A percentile compares a stretch with the other conserved stretches of the same genome.
Evolutionary conservation across 2,329 filamentous ascomycete genomes (phyloP).

Genomic region (Teratosphaeria gauchensis): DNA sequence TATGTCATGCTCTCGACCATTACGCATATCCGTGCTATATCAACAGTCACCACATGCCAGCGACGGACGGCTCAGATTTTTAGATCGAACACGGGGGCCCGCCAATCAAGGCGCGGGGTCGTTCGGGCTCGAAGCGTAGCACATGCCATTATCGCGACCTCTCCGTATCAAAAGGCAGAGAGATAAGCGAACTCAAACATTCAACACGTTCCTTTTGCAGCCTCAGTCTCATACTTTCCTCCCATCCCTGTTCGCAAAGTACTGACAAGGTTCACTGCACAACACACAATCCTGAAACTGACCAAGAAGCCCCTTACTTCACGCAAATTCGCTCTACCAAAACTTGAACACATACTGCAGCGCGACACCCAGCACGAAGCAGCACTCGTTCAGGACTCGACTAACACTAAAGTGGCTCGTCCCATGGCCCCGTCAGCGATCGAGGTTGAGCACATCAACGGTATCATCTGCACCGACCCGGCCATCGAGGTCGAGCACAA

Average conservation of each 20-base stretch:
- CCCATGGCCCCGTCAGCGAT: slow-evolving; percentile 22
- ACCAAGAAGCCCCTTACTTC: not conserved
- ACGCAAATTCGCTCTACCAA: not conserved
- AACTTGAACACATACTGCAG: not conserved
- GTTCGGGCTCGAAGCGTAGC: not conserved
- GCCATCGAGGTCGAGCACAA: slow-evolving; percentile 20
- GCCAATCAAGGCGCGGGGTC: not conserved
- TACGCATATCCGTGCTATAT: not conserved
- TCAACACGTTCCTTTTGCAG: not conserved
- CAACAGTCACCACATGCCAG: not conserved
- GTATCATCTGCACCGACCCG: slow-evolving; percentile 12
- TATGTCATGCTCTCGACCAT: not conserved
- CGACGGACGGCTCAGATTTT: not conserved
- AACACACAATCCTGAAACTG: not conserved
- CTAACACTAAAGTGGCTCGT: not conserved
- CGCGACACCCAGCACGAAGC: not conserved
- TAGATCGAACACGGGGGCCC: not conserved
- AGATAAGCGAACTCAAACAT: not conserved
- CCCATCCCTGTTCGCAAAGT: not conserved
- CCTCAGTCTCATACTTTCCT: not conserved
- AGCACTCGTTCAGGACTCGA: not conserved
- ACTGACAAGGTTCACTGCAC: too few relatives aligned
- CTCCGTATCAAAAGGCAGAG: not conserved
- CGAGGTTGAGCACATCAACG: slow-evolving; percentile 21
- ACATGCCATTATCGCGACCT: not conserved